These are phyloP conservation scores for Verticillium tricorpus DNA, from an alignment of 2,329 filamentous ascomycete genomes.

Conservation along the genomic window DNA sequence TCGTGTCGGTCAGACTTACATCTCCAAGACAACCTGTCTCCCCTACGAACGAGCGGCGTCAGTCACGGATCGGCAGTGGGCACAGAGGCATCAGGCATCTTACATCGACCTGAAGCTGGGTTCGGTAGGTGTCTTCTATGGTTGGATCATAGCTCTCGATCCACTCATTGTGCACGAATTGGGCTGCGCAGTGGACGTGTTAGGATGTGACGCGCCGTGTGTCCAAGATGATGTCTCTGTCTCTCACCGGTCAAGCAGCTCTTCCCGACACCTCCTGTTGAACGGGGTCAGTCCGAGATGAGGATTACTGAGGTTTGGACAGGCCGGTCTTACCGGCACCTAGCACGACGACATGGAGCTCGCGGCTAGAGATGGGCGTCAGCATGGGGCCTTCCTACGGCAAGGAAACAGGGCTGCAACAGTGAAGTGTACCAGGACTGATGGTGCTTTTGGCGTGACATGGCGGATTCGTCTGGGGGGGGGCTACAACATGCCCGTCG, in stretches of 20 bases:
- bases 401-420: not conserved
- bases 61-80: slow-evolving; percentile 1
- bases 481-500: not conserved
- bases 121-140: slow-evolving; percentile 74
- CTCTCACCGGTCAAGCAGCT: slow-evolving; percentile 80
- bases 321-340: slow-evolving; percentile 60
- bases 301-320: not conserved
- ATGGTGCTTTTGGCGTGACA: slow-evolving; percentile 14
- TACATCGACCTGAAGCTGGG: slow-evolving; percentile 78
- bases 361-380: slow-evolving; percentile 47
- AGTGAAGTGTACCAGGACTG: slow-evolving; percentile 12
- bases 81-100: slow-evolving; percentile 25
- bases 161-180: slow-evolving; percentile 93
- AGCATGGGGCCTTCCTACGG: not conserved
- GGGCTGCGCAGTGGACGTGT: slow-evolving; percentile 47
- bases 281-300: not conserved
- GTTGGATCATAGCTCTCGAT: slow-evolving; percentile 83
- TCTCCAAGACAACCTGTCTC: slow-evolving; percentile 84
- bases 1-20: slow-evolving; percentile 48
- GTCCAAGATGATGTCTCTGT: slow-evolving; percentile 1
- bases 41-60: slow-evolving; percentile 46
- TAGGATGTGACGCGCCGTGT: slow-evolving; percentile 7
- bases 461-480: not conserved
- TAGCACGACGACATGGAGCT: slow-evolving; percentile 79
- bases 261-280: slow-evolving; percentile 72